Base-by-base conservation (phyloP, 208 protist species). In the Kentomonas sorsogonicus region DNA sequence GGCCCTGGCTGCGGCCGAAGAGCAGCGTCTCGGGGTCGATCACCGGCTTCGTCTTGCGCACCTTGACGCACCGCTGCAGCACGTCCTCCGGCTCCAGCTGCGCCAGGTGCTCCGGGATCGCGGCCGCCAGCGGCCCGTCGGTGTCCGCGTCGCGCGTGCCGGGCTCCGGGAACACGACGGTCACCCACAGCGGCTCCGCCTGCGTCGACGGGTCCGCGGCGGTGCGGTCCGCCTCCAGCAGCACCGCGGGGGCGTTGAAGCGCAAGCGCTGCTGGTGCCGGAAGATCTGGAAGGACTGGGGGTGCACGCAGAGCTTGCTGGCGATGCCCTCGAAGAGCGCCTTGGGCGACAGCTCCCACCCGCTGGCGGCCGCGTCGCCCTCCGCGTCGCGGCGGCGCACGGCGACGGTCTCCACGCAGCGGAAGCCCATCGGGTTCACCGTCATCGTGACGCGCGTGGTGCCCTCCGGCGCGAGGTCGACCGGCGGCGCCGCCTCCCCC, bases 261-360 rank as follows among this genome's bases (percentile, higher is more conserved):
- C 75, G 80, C 16, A 92, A 36, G 0, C 80, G 72, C 58, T 86
- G 62, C 47, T 76, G 60, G 52, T 76, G 59, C 55, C 76, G 74
- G 36, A 61, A 80, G 18, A 92, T 15, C 48, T 72, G 64, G 44
- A 92, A 74, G 9, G 66, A 62, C 53, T 85, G 69, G 23, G 85
- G 85, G 62, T 92, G 85, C 25, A 83, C 55, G 13, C 60, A 57
- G 16, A 92, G 55, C 20, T 65, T 62, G 3, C 46, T n/a, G 13
- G 77, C 80, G 29, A 92, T 60, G 6, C 53, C 66, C 46, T 92
- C 85, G 47, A 78, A 92, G 2, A 92, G 52, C 33, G 71, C 72
- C 51, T 77, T 75, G 2, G 72, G 72, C 2, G 75, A 30, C 51
- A 86, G 44, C 13, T 79, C 34, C 79, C 79, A 86, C 47, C 67